These are phyloP conservation scores for Thielaviopsis musarum DNA, from an alignment of 2,329 filamentous ascomycete species.

Conservation along the genomic window DNA sequence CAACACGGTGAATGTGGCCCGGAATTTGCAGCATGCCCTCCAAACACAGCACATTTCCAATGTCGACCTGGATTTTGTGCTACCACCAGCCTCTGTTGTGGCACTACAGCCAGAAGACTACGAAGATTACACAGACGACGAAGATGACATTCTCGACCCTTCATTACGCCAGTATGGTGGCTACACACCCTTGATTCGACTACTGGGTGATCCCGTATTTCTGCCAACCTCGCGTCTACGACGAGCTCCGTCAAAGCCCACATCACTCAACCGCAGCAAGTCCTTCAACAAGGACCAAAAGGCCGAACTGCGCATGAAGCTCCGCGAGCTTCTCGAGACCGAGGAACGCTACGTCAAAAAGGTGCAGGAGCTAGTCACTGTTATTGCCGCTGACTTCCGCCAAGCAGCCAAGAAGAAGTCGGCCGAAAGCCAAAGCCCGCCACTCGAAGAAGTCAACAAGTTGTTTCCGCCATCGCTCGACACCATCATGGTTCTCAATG, in stretches of 20 bases:
- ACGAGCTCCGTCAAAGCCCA: conserved; percentile 75
- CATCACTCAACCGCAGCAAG: conserved; percentile 59
- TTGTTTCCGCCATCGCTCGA: conserved; percentile 72
- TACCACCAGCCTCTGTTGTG: conserved; percentile 64
- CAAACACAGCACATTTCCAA: conserved; percentile 70
- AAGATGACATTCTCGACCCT: conserved; percentile 49
- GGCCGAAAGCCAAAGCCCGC: conserved; percentile 50
- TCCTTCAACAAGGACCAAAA: conserved; percentile 71
- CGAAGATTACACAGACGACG: conserved; percentile 41
- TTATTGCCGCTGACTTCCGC: conserved; percentile 66
- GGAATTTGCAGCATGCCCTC: conserved; percentile 56
- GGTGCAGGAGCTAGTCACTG: conserved; percentile 64
- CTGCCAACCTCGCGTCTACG: conserved; percentile 71
- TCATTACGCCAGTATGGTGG: conserved; percentile 54
- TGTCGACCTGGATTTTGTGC: conserved; percentile 71
- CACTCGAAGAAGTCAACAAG: conserved; percentile 52
- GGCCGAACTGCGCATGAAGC: conserved; percentile 67
- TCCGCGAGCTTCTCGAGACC: conserved; percentile 81
- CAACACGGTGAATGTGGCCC: conserved; percentile 54
- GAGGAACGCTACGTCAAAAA: conserved; percentile 90
- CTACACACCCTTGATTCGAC: conserved; percentile 59
- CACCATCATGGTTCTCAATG: conserved; percentile 66
- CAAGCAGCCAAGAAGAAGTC: conserved; percentile 44
- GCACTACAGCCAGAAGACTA: conserved; percentile 42
- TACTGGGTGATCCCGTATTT: conserved; percentile 73